Evolutionary conservation across 495 filamentous ascomycete genomes (phyloP).

Genomic region (Penicillium desertorum): DNA sequence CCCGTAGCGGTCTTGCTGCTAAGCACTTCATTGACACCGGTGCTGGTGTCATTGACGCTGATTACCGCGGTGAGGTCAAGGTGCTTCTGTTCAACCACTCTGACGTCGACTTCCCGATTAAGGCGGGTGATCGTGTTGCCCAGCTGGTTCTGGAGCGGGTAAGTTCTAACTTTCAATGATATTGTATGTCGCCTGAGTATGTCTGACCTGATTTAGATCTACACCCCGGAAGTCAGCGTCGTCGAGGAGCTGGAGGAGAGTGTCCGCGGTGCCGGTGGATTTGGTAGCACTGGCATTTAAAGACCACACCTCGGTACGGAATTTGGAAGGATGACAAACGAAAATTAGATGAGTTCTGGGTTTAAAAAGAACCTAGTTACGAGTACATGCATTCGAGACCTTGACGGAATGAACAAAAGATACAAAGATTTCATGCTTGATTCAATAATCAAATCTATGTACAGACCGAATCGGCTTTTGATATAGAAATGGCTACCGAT

Average conservation of each 20-base stretch:
- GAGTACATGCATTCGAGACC: slow-evolving; percentile 9
- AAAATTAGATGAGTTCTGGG: slow-evolving; percentile 10
- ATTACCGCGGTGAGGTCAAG: slow-evolving; percentile 93
- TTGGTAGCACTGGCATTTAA: slow-evolving; percentile 79
- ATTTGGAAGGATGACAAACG: background rate
- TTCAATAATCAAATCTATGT: slow-evolving; percentile 21
- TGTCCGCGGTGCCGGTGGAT: slow-evolving; percentile 85
- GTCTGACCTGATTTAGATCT: slow-evolving; percentile 55
- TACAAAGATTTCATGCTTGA: background rate
- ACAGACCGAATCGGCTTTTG: slow-evolving; percentile 8
- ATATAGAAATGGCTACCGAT: background rate
- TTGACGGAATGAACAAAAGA: slow-evolving; percentile 14
- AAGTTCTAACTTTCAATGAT: slow-evolving; percentile 13
- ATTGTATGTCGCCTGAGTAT: background rate
- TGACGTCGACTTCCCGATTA: slow-evolving; percentile 77
- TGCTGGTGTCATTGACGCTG: slow-evolving; percentile 95
- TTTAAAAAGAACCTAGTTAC: slow-evolving; percentile 10
- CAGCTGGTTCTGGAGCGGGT: slow-evolving; percentile 89
- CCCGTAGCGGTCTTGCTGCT: slow-evolving; percentile 83
- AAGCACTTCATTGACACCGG: slow-evolving; percentile 95
- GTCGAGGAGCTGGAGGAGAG: slow-evolving; percentile 88
- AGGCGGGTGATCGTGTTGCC: slow-evolving; percentile 84
- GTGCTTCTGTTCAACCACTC: slow-evolving; percentile 91
- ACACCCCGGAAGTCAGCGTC: slow-evolving; percentile 83
- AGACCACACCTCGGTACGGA: background rate